These are phyloP conservation scores for Pyronema domesticum DNA, from an alignment of 495 filamentous ascomycete genomes.

Conservation along the genomic window DNA sequence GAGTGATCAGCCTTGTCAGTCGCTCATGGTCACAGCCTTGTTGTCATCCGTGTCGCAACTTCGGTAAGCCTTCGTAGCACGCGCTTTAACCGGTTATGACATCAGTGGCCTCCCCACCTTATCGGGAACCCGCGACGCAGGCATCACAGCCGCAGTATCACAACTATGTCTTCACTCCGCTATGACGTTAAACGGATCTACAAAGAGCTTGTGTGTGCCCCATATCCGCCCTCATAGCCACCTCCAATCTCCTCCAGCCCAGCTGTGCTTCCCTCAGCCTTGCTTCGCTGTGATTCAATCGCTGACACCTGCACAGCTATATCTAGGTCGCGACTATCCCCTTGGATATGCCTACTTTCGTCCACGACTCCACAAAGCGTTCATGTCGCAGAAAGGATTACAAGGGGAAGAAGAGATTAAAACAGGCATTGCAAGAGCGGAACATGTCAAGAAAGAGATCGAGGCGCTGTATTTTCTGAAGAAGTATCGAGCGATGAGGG, in stretches of 20 bases:
- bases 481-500: slow-evolving; percentile 70
- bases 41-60: too few relatives aligned
- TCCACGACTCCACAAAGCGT: slow-evolving; percentile 64
- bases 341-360: slow-evolving; percentile 72
- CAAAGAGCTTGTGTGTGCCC: slow-evolving; percentile 47
- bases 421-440: slow-evolving; percentile 54
- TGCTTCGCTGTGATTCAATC: too few relatives aligned
- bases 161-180: slow-evolving; percentile 34
- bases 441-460: slow-evolving; percentile 87
- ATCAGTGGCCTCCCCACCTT: too few relatives aligned
- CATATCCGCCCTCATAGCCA: background rate
- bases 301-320: slow-evolving; percentile 28
- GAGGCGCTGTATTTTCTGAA: slow-evolving; percentile 94
- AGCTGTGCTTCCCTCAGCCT: too few relatives aligned
- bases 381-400: slow-evolving; percentile 51
- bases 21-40: too few relatives aligned
- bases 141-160: background rate
- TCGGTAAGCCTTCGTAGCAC: too few relatives aligned
- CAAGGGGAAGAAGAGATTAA: slow-evolving; percentile 56
- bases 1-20: too few relatives aligned
- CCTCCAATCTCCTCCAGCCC: background rate
- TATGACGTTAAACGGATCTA: slow-evolving; percentile 75
- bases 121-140: too few relatives aligned
- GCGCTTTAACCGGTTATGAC: too few relatives aligned
- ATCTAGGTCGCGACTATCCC: slow-evolving; percentile 74